Base-by-base conservation (phyloP, 2,329 filamentous ascomycete genomes). In the Geosmithia putterillii region DNA sequence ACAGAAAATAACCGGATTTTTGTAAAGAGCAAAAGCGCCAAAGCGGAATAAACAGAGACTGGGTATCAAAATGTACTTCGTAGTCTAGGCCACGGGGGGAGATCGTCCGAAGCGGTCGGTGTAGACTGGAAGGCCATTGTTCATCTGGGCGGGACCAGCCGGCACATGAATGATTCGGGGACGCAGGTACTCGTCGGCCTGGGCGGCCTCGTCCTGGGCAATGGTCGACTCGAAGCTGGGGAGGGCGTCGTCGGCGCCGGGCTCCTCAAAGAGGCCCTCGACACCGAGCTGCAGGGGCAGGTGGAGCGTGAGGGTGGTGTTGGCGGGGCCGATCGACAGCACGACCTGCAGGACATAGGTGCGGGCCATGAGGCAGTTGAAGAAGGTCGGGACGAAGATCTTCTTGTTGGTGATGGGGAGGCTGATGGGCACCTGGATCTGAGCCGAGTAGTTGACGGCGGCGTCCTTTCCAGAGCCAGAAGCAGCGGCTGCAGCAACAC, bases 331-430 rank as follows among this genome's bases (percentile, higher is more conserved):
- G 3, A 63, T 59, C 1, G 62, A 62, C 5, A 77, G 46, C 7
- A 59, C 62, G 6, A 78, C 52, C 49, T 68, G 65, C 23, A 78
- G 53, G 4, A 68, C 64, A 55, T 79, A 79, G n/a, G 67, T 66
- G 21, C 74, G 69, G 7, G 71, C 72, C 34, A 66, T 60, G 54
- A 78, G 68, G 60, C 74, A 79, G 8, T 69, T 71, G 59, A 77
- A 71, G 52, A 78, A 79, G 5, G 71, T 72, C 0, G 74, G 74
- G 19, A 77, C 48, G 49, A 76, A 73, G 8, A 67, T 61, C 54
- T 69, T 73, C 52, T 64, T 69, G 56, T 65, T 68, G 22, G 57
- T 54, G 8, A 59, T 55, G 4, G 73, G 70, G 25, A 78, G 54
- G 15, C 57, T 53, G 45, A 79, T 59, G 1, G 73, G 72, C 1